Base-by-base conservation (phyloP, 805 yeast genomes). In the Spencermartinsiella europaea region DNA sequence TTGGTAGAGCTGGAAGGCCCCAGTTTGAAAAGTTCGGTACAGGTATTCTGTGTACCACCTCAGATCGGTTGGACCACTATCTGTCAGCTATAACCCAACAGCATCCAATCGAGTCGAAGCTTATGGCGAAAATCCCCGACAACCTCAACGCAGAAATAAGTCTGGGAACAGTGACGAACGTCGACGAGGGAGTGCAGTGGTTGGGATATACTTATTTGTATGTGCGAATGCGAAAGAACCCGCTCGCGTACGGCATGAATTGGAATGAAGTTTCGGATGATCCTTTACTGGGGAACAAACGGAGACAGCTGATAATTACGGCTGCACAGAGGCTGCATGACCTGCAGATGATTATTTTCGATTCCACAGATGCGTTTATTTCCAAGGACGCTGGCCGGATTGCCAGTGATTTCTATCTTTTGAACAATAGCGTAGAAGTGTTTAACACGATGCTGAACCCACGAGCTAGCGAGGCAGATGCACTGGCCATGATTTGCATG, bases 1-100 rank as follows among this genome's bases (percentile, higher is more conserved):
- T 93, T 69, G 99, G 99, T 57, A 85, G 99, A 71, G 99, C 99
- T 21, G 99, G 99, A 68, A 80, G 99, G 67, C 99, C 99, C 0
- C 99, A 95, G 57, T 93, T 80, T 65, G 96, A 91, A 56, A 79
- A 79, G 47, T 83, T 76, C 60, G 99, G 99, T 73, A 86, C 91
- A 2, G 98, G 98, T 71, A 80, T 89, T 20, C 68, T 93, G 40
- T 81, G 93, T 62, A 93, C 99, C 0, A 74, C 95, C 0, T 72
- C 75, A 48, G 98, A 91, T 58, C 71, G 78, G 41, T 66, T 95
- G 21, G 95, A 87, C 57, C 96, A 89, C 56, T 93, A 91, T 58
- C 78, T 95, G n/a, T 79, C 93, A 0, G 71, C 90, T 17, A 74
- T 93, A 20, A 81, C 96, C 0, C 96, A 95, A 51, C 99, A 93